Conservation (phyloP, 257 asterid species). For the Solanum gandarillasii region DNA sequence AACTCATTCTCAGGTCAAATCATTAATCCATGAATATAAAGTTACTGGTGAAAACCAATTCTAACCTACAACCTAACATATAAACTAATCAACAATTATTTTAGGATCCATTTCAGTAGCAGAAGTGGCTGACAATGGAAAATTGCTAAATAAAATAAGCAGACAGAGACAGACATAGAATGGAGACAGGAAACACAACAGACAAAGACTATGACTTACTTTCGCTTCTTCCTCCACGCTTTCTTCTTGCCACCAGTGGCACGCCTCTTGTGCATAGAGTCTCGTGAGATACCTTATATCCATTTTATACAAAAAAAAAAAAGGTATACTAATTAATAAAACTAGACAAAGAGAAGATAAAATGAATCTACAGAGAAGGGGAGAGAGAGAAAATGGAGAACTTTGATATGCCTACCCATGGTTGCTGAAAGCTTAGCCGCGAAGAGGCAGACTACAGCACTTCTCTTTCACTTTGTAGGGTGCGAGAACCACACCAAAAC, state of each 20-base stretch:
- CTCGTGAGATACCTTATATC: conserved; percentile 62
- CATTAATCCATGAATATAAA: neutral
- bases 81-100: neutral
- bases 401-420: conserved; percentile 9
- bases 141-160: neutral
- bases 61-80: neutral
- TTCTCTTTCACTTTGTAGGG: neutral
- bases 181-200: neutral
- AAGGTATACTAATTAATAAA: neutral
- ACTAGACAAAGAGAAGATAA: neutral
- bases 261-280: conserved; percentile 88
- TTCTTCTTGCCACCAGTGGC: conserved; percentile 85
- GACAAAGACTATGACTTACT: conserved; percentile 16
- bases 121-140: neutral
- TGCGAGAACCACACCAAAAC: neutral
- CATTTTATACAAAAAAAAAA: neutral
- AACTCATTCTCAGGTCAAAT: neutral
- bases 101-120: neutral
- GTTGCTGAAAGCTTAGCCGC: neutral
- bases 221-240: conserved; percentile 90
- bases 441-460: neutral
- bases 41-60: neutral
- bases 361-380: neutral
- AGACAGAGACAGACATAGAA: neutral
- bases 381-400: neutral